Evolutionary conservation across 306 rosid genomes (phyloP), one percentile per base, ranked within the genome.

Genomic region (Fragaria nilgerrensis): DNA sequence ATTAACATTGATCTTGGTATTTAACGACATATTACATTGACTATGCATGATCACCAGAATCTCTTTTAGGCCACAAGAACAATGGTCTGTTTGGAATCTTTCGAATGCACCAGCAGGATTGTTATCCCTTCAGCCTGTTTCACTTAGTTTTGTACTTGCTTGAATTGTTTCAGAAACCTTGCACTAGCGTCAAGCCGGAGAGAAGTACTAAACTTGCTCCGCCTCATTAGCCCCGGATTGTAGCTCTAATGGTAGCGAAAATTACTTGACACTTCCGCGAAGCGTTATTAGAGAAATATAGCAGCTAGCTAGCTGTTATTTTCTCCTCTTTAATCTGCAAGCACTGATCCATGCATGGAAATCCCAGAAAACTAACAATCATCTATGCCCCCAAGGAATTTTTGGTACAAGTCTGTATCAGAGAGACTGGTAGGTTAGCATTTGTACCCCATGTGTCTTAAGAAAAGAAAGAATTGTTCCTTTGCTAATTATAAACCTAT

Each of bases 401-500:
- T 1, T 19, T 36, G 70, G 25, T 65, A 17, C 45, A 65, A 34
- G 70, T 65, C 45, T 17, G 8, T 34, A 65, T 65, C 23, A 17
- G 19, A 36, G 13, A 34, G 76, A 50, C 64, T 53, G 47, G 76
- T 53, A n/a, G 76, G 7, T 37, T 43, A 48, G 41, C 25, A 70
- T 25, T n/a, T 15, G 39, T 62, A 61, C 67, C 44, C 59, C 27
- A 49, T 50, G 4, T 20, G 23, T 48, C 37, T n/a, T 37, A 22
- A 65, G 12, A 36, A 4, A 50, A 32, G 53, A 52, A 53, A 13
- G 23, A 49, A 50, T 4, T 20, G 50, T 37, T 11, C 66, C 49
- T 16, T 65, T 17, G 70, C 70, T 36, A 65, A 67, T 39, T 11
- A 32, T 67, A 67, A 34, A 17, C 37, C 69, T 41, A 16, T 7